Conservation (phyloP, 495 filamentous ascomycete species). For the Penicillium riverlandense region DNA sequence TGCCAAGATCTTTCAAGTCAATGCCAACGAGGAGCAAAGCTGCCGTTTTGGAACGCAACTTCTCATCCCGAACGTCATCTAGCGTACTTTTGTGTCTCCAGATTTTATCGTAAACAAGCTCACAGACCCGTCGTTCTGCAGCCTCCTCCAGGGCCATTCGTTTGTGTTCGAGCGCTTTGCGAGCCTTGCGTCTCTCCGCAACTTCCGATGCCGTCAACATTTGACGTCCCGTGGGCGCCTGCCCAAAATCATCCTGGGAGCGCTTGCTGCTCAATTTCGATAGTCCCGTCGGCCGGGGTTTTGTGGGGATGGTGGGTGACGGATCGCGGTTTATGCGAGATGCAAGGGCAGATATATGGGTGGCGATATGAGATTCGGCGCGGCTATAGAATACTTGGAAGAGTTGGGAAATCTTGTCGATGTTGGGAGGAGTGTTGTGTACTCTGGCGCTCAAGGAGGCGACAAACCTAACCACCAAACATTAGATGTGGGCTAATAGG, state of each 20-base stretch:
- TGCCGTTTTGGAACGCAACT: constrained; percentile 88
- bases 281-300: constrained; percentile 7
- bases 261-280: constrained; percentile 17
- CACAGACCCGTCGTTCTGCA: constrained; percentile 80
- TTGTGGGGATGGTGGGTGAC: constrained; percentile 42
- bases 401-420: constrained; percentile 73
- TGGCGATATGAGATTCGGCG: constrained; percentile 75
- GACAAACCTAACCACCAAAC: constrained; percentile 59
- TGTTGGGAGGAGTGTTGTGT: constrained; percentile 72
- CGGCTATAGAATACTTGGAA: constrained; percentile 93
- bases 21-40: constrained; percentile 87
- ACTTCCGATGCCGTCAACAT: constrained; percentile 90
- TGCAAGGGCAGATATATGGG: constrained; percentile 77
- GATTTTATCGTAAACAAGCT: constrained; percentile 76
- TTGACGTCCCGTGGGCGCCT: constrained; percentile 55
- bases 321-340: constrained; percentile 62
- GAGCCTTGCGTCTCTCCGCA: constrained; percentile 66
- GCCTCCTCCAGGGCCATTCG: constrained; percentile 77
- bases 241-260: constrained; percentile 21
- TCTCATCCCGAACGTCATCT: constrained; percentile 93
- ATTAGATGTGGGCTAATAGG: neutral
- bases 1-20: constrained; percentile 75
- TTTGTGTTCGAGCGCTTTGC: constrained; percentile 71
- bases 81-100: constrained; percentile 88
- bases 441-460: constrained; percentile 85